Evolutionary conservation across 1,139 yeast genomes (phyloP).

Genomic region (Meyerozyma sp.): DNA sequence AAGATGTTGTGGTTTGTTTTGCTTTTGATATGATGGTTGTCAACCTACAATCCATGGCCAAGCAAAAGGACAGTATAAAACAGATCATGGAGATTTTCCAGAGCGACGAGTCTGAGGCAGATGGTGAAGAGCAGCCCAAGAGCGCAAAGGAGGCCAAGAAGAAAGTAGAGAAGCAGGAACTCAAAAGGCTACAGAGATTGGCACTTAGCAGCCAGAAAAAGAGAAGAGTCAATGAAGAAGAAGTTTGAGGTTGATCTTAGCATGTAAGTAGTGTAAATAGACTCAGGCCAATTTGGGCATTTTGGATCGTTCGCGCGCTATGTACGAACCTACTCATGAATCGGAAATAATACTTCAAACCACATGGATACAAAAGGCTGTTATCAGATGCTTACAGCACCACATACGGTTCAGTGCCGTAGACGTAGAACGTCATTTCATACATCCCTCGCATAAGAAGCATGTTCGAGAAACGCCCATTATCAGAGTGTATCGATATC

Average conservation of each 20-base stretch:
- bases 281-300: background rate
- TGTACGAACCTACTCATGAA: background rate
- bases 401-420: conserved; percentile 8
- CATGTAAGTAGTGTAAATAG: background rate
- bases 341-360: background rate
- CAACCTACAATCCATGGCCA: conserved; percentile 15
- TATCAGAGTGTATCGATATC: conserved; percentile 22
- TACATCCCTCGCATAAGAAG: conserved; percentile 5
- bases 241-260: conserved; percentile 4
- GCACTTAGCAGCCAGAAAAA: conserved; percentile 11
- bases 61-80: conserved; percentile 12
- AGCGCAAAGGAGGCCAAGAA: conserved; percentile 20
- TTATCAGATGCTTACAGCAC: background rate
- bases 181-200: conserved; percentile 29
- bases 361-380: background rate
- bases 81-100: conserved; percentile 10
- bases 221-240: conserved; percentile 12
- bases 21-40: conserved; percentile 40
- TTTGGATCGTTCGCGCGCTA: background rate
- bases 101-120: conserved; percentile 7
- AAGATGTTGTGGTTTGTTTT: conserved; percentile 32
- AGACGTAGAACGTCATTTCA: conserved; percentile 15
- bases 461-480: conserved; percentile 18
- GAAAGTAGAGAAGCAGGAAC: conserved; percentile 29
- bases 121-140: conserved; percentile 13